Conservation (phyloP, 2,329 filamentous ascomycete species). For the Acarospora socialis region DNA sequence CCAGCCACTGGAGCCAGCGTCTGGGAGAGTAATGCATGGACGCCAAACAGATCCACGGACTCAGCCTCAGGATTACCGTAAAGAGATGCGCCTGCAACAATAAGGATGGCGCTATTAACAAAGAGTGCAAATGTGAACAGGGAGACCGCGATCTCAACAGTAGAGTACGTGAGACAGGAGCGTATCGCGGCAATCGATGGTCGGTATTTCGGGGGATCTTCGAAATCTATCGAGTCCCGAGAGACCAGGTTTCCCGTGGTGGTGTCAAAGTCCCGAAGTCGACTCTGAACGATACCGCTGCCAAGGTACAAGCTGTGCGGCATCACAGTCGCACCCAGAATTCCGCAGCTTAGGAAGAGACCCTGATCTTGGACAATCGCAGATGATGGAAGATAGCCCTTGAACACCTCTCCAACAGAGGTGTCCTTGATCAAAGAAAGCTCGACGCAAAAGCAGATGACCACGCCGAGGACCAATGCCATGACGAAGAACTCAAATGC, state of each 20-base stretch:
- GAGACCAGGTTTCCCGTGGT: constrained; percentile 24
- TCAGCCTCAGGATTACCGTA: constrained; percentile 47
- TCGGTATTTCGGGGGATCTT: constrained; percentile 35
- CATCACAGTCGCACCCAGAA: constrained; percentile 42
- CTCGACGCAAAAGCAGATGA: constrained; percentile 43
- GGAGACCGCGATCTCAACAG: constrained; percentile 53
- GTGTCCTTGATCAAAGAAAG: constrained; percentile 37
- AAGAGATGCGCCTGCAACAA: constrained; percentile 65
- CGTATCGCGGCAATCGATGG: constrained; percentile 61
- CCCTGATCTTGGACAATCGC: constrained; percentile 38
- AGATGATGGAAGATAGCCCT: constrained; percentile 40
- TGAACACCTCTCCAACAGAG: constrained; percentile 37
- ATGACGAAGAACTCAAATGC: constrained; percentile 42
- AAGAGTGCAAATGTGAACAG: constrained; percentile 76
- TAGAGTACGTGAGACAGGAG: constrained; percentile 59
- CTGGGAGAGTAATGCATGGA: constrained; percentile 55
- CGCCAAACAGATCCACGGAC: constrained; percentile 67
- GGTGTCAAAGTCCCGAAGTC: constrained; percentile 34
- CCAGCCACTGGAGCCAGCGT: constrained; percentile 63
- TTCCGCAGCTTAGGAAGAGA: constrained; percentile 40
- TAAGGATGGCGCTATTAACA: constrained; percentile 69
- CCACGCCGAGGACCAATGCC: constrained; percentile 39
- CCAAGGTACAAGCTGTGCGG: constrained; percentile 46
- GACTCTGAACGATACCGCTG: constrained; percentile 41
- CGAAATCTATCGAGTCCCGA: constrained; percentile 19